Conservation (phyloP, 306 rosid genomes). For the Benincasa hispida region DNA sequence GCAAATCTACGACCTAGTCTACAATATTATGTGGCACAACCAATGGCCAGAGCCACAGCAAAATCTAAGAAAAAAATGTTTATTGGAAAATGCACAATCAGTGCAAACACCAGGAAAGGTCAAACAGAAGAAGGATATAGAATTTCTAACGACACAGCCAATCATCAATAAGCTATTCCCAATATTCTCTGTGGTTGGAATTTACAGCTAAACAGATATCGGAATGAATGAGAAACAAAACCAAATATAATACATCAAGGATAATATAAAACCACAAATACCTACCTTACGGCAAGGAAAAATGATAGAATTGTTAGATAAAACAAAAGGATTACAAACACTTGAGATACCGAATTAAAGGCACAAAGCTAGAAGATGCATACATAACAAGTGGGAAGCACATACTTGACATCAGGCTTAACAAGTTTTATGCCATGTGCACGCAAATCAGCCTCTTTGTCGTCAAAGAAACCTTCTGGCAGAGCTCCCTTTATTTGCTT, state of each 20-base stretch:
- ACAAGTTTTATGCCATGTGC: constrained; percentile 84
- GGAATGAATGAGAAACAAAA: background rate
- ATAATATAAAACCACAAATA: background rate
- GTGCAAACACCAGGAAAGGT: background rate
- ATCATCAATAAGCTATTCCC: background rate
- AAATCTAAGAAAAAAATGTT: background rate
- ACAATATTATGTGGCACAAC: background rate
- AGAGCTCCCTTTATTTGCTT: constrained; percentile 60
- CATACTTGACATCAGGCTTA: constrained; percentile 93
- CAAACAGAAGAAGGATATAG: background rate
- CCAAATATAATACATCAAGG: background rate
- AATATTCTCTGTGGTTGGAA: background rate
- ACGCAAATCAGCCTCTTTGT: constrained; percentile 84
- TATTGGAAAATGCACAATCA: background rate
- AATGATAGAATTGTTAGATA: background rate
- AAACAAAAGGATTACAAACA: background rate
- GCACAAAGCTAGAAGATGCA: background rate
- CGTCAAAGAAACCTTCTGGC: constrained; percentile 97
- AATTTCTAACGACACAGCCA: background rate
- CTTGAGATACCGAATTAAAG: background rate
- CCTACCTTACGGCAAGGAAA: background rate
- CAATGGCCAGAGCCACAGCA: background rate
- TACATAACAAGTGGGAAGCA: constrained; percentile 8
- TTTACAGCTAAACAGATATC: background rate
- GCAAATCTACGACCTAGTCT: background rate